Percentiles rank a stretch among this genome's conserved stretches.
Conservation (phyloP, 140 eudicot genomes). For the Flaveria floridana region DNA sequence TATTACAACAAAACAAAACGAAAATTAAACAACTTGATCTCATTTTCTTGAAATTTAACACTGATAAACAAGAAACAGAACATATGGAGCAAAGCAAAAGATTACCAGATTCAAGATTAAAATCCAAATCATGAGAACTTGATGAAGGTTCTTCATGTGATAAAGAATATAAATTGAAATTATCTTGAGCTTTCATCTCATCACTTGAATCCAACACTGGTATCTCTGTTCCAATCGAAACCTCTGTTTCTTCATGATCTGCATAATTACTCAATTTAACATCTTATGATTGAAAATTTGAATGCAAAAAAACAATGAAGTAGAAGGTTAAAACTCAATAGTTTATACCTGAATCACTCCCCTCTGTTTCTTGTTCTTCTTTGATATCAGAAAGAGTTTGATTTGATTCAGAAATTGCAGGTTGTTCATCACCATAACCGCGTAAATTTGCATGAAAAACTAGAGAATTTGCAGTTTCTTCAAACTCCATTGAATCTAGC, state of each 20-base stretch:
- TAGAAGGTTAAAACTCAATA: neutral
- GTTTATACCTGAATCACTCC: slow-evolving; percentile 42
- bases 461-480: slow-evolving; percentile 64
- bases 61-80: neutral
- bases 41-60: slow-evolving; percentile 11
- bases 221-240: slow-evolving; percentile 81
- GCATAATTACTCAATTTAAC: slow-evolving; percentile 23
- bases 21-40: neutral
- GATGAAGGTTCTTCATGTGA: slow-evolving; percentile 60
- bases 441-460: slow-evolving; percentile 53
- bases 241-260: slow-evolving; percentile 58
- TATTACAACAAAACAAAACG: slow-evolving; percentile 2
- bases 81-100: neutral
- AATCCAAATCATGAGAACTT: slow-evolving; percentile 43
- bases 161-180: slow-evolving; percentile 35
- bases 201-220: slow-evolving; percentile 66
- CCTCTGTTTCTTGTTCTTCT: slow-evolving; percentile 50
- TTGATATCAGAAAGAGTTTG: slow-evolving; percentile 31
- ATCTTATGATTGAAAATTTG: neutral
- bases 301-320: neutral
- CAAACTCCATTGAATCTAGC: slow-evolving; percentile 56
- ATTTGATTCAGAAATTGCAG: slow-evolving; percentile 15
- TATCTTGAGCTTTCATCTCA: slow-evolving; percentile 49
- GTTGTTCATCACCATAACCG: slow-evolving; percentile 27
- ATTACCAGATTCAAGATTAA: slow-evolving; percentile 54